phyloP scores from a whole-genome alignment of 495 filamentous ascomycete genomes.

The Penicillium ochrochloron region DNA sequence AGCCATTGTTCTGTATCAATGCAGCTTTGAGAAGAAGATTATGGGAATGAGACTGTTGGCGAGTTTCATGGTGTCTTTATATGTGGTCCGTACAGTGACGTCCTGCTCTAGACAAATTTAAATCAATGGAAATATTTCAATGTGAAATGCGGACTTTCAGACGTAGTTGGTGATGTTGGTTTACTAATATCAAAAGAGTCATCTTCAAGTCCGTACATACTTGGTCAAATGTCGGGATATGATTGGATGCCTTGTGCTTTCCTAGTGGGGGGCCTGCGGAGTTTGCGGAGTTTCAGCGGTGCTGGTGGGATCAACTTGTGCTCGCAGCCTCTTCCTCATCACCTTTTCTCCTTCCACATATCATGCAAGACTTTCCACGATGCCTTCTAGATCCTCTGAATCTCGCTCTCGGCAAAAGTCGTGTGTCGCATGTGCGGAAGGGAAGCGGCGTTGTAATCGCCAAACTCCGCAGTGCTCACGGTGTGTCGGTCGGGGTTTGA shows the following conservation, averaged over 20 bases:
- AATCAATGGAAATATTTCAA: background rate
- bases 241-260: background rate
- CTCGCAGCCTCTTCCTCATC: background rate
- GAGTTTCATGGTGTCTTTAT: background rate
- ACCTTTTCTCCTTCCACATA: background rate
- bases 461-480: slow-evolving; percentile 30
- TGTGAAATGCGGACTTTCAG: background rate
- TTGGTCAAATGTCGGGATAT: background rate
- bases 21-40: background rate
- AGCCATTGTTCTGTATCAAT: slow-evolving; percentile 6
- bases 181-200: background rate
- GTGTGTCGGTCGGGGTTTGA: slow-evolving; percentile 18
- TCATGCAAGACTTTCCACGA: background rate
- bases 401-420: slow-evolving; percentile 24
- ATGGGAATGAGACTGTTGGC: background rate
- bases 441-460: slow-evolving; percentile 27
- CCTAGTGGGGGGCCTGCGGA: background rate
- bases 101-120: background rate
- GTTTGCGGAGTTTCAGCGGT: slow-evolving; percentile 14
- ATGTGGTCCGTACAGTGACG: background rate
- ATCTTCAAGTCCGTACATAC: background rate
- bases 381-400: slow-evolving; percentile 10
- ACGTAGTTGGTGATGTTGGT: no score
- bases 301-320: background rate
- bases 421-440: slow-evolving; percentile 22